Evolutionary conservation across 805 yeast genomes (phyloP).

Genomic region (Saccharomycopsis microspora): DNA sequence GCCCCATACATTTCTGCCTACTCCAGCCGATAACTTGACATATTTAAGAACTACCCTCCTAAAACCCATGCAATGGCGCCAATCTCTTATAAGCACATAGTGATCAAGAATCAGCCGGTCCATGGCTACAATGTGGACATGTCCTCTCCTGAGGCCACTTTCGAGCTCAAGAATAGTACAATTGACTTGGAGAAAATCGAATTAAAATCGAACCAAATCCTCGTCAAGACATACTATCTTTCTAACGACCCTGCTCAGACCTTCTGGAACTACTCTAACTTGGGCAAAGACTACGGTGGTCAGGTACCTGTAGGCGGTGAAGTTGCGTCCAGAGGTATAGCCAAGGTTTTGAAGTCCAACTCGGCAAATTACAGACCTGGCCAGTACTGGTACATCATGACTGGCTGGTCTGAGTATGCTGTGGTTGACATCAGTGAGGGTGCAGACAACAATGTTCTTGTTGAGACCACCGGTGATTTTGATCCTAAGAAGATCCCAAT

Average conservation of each 20-base stretch:
- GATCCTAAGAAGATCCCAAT: slow-evolving; percentile 1
- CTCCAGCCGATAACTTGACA: too few species aligned
- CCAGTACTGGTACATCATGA: slow-evolving; percentile 28
- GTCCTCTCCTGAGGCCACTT: slow-evolving; percentile 21
- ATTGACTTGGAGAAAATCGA: slow-evolving; percentile 18
- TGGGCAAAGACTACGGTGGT: slow-evolving; percentile 20
- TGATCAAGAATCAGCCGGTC: slow-evolving; percentile 21
- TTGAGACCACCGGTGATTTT: not conserved
- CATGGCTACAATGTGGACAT: slow-evolving; percentile 19
- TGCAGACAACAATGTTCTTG: slow-evolving; percentile 14
- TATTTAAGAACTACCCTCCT: too few species aligned
- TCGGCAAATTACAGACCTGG: slow-evolving; percentile 30
- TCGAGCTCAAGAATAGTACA: slow-evolving; percentile 19
- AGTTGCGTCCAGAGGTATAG: slow-evolving; percentile 40
- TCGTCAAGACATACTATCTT: slow-evolving; percentile 33
- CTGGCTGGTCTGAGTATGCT: slow-evolving; percentile 39
- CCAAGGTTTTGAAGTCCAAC: slow-evolving; percentile 37
- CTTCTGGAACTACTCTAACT: slow-evolving; percentile 34
- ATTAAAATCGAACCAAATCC: slow-evolving; percentile 28
- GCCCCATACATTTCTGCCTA: too few species aligned
- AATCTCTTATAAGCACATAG: slow-evolving; percentile 20
- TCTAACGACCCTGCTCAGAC: slow-evolving; percentile 58
- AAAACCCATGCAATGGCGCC: too few species aligned
- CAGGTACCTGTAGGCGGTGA: slow-evolving; percentile 30
- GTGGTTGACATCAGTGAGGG: slow-evolving; percentile 21